Evolutionary conservation across 2,329 filamentous ascomycete genomes (phyloP).

Genomic region (Elsinoe fawcettii): DNA sequence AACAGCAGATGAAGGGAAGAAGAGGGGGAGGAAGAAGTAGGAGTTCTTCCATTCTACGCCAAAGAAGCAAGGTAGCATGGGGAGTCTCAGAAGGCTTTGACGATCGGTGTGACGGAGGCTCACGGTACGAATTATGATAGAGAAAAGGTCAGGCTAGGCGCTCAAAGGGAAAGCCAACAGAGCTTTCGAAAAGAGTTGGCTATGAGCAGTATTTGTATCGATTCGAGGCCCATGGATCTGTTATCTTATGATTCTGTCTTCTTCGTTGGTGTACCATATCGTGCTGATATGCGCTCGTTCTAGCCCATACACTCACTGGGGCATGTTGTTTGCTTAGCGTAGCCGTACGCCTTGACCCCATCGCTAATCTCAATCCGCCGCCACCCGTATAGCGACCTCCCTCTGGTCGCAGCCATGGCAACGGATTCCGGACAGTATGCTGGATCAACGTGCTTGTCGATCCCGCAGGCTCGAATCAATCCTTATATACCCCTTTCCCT

Average conservation of each 20-base stretch:
- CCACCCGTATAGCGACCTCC: too few relatives aligned
- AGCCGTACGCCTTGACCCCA: too few relatives aligned
- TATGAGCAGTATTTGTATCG: neutral
- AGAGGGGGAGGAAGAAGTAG: constrained; percentile 16
- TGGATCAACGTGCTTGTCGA: neutral
- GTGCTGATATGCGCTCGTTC: too few relatives aligned
- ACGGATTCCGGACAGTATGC: too few relatives aligned
- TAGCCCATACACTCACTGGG: too few relatives aligned
- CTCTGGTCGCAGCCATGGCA: too few relatives aligned
- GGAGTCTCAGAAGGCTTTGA: neutral
- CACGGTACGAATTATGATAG: neutral
- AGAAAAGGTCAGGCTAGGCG: neutral
- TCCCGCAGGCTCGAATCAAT: neutral
- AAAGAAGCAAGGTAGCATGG: neutral
- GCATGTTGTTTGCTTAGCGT: too few relatives aligned
- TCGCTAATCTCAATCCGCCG: too few relatives aligned
- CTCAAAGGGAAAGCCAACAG: neutral
- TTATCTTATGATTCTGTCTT: too few relatives aligned
- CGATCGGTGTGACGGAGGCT: neutral
- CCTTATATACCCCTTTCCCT: too few relatives aligned
- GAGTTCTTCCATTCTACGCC: constrained; percentile 7
- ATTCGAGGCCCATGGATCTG: neutral
- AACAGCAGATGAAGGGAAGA: constrained; percentile 7
- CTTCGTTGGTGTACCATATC: too few relatives aligned
- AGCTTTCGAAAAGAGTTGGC: neutral